Evolutionary conservation across 306 rosid species (phyloP), one percentile per base, ranked within the genome.

Genomic region (Glycine latifolia): DNA sequence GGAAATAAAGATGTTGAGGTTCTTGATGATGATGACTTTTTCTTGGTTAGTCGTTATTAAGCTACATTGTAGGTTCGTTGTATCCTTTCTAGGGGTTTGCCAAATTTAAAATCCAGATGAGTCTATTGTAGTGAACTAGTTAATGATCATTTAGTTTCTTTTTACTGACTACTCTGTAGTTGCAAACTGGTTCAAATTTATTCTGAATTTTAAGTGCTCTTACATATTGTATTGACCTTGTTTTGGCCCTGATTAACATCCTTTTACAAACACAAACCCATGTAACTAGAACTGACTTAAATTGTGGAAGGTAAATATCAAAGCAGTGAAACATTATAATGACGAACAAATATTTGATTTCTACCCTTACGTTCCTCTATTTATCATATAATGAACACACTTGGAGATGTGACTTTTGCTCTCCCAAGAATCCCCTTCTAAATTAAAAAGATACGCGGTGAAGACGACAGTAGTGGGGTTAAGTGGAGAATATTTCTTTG

Each of bases 1-100:
- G 97, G 99, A 54, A 77, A 88, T n/a, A 71, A 86, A 79, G 94
- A 80, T 55, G 97, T 90, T 67, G 72, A 89, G 75, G 98, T 90
- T 83, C 97, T 95, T 7, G 89, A 90, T 0, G 92, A 91, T 2
- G 82, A 90, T 0, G 96, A 91, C 48, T 95, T 95, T 54, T 68
- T 87, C 81, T 84, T 87, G 60, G 84, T 92, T 79, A 71, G 87
- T 79, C 92, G 99, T 10, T 93, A 91, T 81, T 93, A 20, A 75
- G 39, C 61, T 81, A 37, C 52, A 75, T 52, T 69, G 55, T 71
- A 67, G 77, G 78, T 35, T 76, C 26, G 37, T 14, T 79, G 73
- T 72, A 71, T 78, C 77, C 33, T 82, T 69, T 65, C 37, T 54
- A 48, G 59, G 56, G 11, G 13, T 82, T 39, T 79, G 53, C 46